Base-by-base conservation (phyloP, 202 grass and related monocot genomes). In the Zizania palustris region DNA sequence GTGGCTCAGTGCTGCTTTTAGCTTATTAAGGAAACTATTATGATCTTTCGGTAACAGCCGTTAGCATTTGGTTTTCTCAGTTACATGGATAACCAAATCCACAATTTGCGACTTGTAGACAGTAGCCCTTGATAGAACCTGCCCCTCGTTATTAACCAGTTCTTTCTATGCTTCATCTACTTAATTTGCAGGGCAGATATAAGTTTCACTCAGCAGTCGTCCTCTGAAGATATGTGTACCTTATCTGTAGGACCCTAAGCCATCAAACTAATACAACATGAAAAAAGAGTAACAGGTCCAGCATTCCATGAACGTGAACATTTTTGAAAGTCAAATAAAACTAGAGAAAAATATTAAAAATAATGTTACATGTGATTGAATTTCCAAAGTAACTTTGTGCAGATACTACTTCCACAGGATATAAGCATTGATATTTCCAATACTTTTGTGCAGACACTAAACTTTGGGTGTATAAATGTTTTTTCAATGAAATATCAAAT, bases 361-460 rank as follows among this genome's bases (percentile, higher is more conserved):
- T 18, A 39, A 18, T 20, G 35, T 12, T 5, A 64, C 1, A 42
- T 36, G 37, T n/a, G 21, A 49, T 19, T 61, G 4, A 15, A 36
- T 79, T 67, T 73, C 51, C 36, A 16, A 15, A 33, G 63, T 55
- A 46, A 60, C 50, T 48, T 79, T 10, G 37, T 79, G 20, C 35
- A 69, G 28, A 75, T 62, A 60, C 61, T 45, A 12, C 38, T 75
- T 67, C 53, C n/a, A 75, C 3, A 80, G 50, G 22, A 68, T 80
- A 60, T 0, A 55, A 63, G 6, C 44, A 20, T 45, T 62, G 45
- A 0, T 2, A 28, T 28, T 28, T 42, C 35, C 5, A 13, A 42
- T 37, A 16, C 70, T 73, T 48, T 62, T 45, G 20, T 56, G 28
- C 0, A 1, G 28, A 28, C 28, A 28, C 28, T 28, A 28, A 28